A percentile compares a stretch with the other conserved stretches of the same genome.
These are phyloP conservation scores for Talaromyces sp. DNA, from an alignment of 2,329 filamentous ascomycete genomes.

Conservation along the genomic window DNA sequence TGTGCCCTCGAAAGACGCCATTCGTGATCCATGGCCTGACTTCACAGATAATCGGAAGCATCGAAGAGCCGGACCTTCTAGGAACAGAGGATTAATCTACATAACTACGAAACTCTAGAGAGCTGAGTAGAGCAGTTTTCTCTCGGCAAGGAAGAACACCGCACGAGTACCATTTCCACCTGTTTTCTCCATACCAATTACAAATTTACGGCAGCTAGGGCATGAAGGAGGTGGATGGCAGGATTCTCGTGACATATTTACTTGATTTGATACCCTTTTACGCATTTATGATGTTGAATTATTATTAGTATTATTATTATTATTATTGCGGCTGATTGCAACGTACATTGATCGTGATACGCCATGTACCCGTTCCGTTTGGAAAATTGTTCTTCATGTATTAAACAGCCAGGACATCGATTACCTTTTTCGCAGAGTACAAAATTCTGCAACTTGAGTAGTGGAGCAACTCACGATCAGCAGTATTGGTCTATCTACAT, in stretches of 20 bases:
- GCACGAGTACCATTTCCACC: constrained; percentile 30
- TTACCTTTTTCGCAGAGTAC: background rate
- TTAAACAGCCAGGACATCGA: background rate
- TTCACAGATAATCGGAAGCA: constrained; percentile 32
- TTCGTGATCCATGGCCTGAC: constrained; percentile 18
- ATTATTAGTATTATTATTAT: background rate
- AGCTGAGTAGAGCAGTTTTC: background rate
- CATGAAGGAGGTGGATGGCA: constrained; percentile 32
- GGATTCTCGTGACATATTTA: constrained; percentile 24
- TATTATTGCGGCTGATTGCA: too few relatives aligned
- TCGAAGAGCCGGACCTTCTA: constrained; percentile 9
- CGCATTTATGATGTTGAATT: constrained; percentile 1
- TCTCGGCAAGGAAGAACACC: constrained; percentile 10
- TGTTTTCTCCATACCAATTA: background rate
- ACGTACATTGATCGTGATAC: background rate
- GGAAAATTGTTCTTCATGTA: background rate
- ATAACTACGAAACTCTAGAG: constrained; percentile 22
- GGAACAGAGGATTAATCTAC: constrained; percentile 23
- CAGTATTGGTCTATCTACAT: constrained; percentile 3
- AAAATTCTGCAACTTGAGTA: background rate
- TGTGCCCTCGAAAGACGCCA: background rate
- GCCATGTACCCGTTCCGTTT: background rate
- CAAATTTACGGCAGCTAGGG: background rate
- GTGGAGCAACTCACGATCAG: background rate
- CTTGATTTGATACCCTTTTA: constrained; percentile 15